Base-by-base conservation (phyloP, 495 filamentous ascomycete genomes). In the Thermochaetoides thermophila region DNA sequence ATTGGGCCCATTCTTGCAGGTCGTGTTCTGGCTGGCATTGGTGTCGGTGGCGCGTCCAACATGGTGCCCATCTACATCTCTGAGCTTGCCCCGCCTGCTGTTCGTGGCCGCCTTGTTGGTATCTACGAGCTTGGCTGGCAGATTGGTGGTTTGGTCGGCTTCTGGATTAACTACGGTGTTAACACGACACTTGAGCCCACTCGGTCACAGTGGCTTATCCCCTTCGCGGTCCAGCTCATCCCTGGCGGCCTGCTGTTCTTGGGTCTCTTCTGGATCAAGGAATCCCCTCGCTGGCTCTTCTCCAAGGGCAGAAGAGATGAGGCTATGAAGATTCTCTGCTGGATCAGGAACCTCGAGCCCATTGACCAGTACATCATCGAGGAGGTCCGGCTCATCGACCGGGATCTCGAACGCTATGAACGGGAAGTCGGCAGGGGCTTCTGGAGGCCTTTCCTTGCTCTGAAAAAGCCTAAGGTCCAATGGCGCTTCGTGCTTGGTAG, bases 61-160 rank as follows among this genome's bases (percentile, higher is more conserved):
- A 49, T 71, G 37, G 57, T 63, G 10, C 69, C 68, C 10, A 71
- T 73, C 47, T 72, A 73, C 47, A 73, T 73, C 40, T 62, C 62
- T 8, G 68, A 72, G 43, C 46, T 71, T n/a, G 43, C 66, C 6
- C 69, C 68, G 1, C 69, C 69, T 0, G 64, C 68, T 13, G 55
- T 73, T 35, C 54, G 69, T 20, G 68, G 69, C 11, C 48, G 64
- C 22, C 53, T 73, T 7, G 66, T 70, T 31, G 74, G 76, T 43
- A 60, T 84, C 17, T 84, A 78, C 45, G 76, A 82, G 51, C 54
- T 81, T 24, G 73, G 75, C 8, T 81, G 75, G 71, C 78, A 82
- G 52, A 62, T 78, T 43, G 77, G 76, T 29, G 76, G 76, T 10
- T 54, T 84, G 16, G 66, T 78, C n/a, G 77, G 77, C 3, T 82